Evolutionary conservation across 805 yeast genomes (phyloP).

Genomic region (Tetrapisispora fleetii): DNA sequence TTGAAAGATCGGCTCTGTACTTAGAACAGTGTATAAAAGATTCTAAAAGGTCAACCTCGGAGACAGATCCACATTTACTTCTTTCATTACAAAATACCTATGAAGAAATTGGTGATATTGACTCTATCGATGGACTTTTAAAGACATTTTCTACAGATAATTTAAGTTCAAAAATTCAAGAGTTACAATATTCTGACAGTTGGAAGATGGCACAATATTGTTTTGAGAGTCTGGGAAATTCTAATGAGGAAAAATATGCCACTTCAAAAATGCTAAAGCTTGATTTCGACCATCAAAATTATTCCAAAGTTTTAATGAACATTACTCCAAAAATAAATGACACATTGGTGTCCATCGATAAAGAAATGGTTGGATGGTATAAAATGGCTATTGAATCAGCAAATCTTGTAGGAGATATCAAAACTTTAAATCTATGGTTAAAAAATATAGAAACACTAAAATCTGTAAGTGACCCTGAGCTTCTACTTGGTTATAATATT

Average conservation of each 20-base stretch:
- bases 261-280: slow-evolving; percentile 59
- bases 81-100: slow-evolving; percentile 65
- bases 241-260: slow-evolving; percentile 26
- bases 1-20: slow-evolving; percentile 78
- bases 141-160: slow-evolving; percentile 60
- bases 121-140: slow-evolving; percentile 79
- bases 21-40: slow-evolving; percentile 64
- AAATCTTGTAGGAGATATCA: slow-evolving; percentile 48
- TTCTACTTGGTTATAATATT: slow-evolving; percentile 49
- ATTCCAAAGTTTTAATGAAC: slow-evolving; percentile 51
- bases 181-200: slow-evolving; percentile 74
- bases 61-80: slow-evolving; percentile 25
- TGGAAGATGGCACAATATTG: slow-evolving; percentile 87
- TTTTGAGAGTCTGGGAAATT: slow-evolving; percentile 52
- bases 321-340: slow-evolving; percentile 38
- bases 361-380: slow-evolving; percentile 39
- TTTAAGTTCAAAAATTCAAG: slow-evolving; percentile 65
- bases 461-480: slow-evolving; percentile 40
- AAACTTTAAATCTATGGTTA: slow-evolving; percentile 50
- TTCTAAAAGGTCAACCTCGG: slow-evolving; percentile 1
- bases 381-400: slow-evolving; percentile 69
- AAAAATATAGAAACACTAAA: slow-evolving; percentile 36
- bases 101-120: slow-evolving; percentile 79
- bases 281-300: slow-evolving; percentile 64
- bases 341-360: slow-evolving; percentile 29